Base-by-base conservation (phyloP, 108 stramenopile genomes). In the Pseudonitzschia delicatissima region DNA sequence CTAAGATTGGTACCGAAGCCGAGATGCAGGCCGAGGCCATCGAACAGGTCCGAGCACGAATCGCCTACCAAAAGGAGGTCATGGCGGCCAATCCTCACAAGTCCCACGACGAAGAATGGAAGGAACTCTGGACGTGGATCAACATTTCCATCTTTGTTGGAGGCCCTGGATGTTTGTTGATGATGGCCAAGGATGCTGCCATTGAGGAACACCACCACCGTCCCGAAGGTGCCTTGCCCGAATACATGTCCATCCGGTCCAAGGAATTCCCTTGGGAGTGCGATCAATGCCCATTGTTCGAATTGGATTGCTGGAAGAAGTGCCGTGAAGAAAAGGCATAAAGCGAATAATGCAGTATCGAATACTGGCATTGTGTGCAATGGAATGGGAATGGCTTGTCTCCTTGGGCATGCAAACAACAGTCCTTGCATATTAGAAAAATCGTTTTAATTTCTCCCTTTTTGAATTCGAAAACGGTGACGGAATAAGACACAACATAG, bases 261-360 rank as follows among this genome's bases (percentile, higher is more conserved):
- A 97, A 96, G 86, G 93, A 93, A 37, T 94, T 86, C 70, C 95
- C 96, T n/a, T 97, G 96, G 96, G 90, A 88, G 48, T 97, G 96
- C 62, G 87, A 89, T 32, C 86, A 91, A 37, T 97, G 96, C 67
- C 83, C 81, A 34, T 61, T 96, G 57, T 92, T 96, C 40, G 93
- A 97, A 80, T 51, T 70, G 62, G 78, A 78, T 26, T 97, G 96
- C 88, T 97, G 94, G 91, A 86, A 88, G 78, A 87, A 95, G 80
- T 97, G 96, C 90, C 90, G 92, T 72, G 94, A 85, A 4, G 91
- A 90, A 31, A 81, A 85, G 74, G 80, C 50, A 23, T 44, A 44
- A 44, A 44, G 5, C n/a, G n/a, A n/a, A n/a, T n/a, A n/a, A n/a
- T n/a, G n/a, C n/a, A n/a, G n/a, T n/a, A n/a, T n/a, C n/a, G n/a